A percentile compares a stretch with the other conserved stretches of the same genome.
phyloP scores from a whole-genome alignment of 768 basidiomycete species.

The Coprinopsis marcescibilis region DNA sequence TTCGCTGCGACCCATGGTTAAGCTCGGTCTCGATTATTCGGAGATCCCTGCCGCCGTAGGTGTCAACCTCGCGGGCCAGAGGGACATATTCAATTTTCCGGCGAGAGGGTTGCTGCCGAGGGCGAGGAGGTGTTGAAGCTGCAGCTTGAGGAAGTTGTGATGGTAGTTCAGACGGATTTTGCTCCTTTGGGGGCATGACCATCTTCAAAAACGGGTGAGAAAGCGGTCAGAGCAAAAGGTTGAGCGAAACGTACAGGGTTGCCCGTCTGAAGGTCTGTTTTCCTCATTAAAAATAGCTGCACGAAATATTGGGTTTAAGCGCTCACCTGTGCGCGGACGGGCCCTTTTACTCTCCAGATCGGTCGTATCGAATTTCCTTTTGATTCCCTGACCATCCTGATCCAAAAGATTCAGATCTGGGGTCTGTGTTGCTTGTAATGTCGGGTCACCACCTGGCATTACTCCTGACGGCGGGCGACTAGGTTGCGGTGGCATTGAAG shows the following conservation, averaged over 20 bases:
- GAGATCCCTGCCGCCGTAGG: constrained; percentile 78
- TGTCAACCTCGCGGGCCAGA: constrained; percentile 66
- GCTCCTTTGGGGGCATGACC: constrained; percentile 23
- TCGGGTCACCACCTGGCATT: constrained; percentile 2
- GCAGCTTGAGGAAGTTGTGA: constrained; percentile 12
- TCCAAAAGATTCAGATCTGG: constrained; percentile 43
- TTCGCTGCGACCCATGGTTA: constrained; percentile 40
- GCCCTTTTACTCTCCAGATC: constrained; percentile 65
- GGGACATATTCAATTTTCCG: constrained; percentile 90
- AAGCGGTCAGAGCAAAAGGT: constrained; percentile 8
- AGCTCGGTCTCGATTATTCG: constrained; percentile 60
- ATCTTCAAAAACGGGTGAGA: constrained; percentile 17
- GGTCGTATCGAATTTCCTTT: constrained; percentile 65
- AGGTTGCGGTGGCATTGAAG: constrained; percentile 10
- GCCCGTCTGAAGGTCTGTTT: constrained; percentile 43
- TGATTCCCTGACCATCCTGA: constrained; percentile 57
- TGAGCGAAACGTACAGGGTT: constrained; percentile 37
- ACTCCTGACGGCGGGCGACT: constrained; percentile 12
- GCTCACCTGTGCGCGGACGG: constrained; percentile 67
- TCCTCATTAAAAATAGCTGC: constrained; percentile 5
- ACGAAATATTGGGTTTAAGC: not conserved
- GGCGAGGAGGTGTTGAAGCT: constrained; percentile 26
- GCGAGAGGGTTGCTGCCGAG: constrained; percentile 49
- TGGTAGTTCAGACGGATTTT: constrained; percentile 18
- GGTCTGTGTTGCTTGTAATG: constrained; percentile 11